phyloP scores from a whole-genome alignment of 1,284 basidiomycete species.

The Microbotryum silenes-acaulis region DNA sequence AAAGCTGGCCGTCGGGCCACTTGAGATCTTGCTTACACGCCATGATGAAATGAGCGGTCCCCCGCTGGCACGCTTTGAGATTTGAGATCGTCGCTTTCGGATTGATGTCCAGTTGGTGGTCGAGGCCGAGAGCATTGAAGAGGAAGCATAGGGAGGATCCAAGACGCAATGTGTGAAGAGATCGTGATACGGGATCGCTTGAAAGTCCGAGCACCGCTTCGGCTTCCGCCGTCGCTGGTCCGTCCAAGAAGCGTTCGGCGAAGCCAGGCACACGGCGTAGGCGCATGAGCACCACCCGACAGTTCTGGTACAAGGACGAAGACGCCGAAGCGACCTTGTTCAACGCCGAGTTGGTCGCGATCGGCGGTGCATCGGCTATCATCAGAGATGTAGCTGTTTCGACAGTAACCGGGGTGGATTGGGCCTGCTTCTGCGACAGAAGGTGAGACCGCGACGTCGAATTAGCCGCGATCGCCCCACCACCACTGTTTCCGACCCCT shows the following conservation, averaged over 20 bases:
- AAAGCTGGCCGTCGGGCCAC: constrained; percentile 45
- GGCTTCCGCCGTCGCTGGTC: not conserved
- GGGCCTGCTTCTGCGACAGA: not conserved
- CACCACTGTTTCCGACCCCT: no score
- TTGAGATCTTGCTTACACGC: constrained; percentile 46
- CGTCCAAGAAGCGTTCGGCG: constrained; percentile 30
- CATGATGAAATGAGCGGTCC: constrained; percentile 51
- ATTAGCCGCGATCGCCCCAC: no score
- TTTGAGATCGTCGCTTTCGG: constrained; percentile 62
- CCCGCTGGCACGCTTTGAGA: constrained; percentile 62
- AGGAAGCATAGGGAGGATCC: constrained; percentile 91
- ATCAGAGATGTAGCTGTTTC: not conserved
- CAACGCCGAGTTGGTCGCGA: constrained; percentile 33
- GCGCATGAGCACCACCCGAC: constrained; percentile 39
- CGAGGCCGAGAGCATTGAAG: constrained; percentile 66
- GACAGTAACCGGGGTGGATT: constrained; percentile 2
- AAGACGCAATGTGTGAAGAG: constrained; percentile 87
- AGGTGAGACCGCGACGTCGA: no score
- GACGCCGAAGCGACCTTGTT: constrained; percentile 34
- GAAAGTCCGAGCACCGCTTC: constrained; percentile 30
- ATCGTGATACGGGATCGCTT: constrained; percentile 62
- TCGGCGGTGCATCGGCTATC: constrained; percentile 11
- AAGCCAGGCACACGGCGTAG: constrained; percentile 43
- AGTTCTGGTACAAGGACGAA: constrained; percentile 43
- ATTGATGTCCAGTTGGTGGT: constrained; percentile 54